Percentiles rank a stretch among this genome's conserved stretches.
phyloP scores from a whole-genome alignment of 352 stramenopile species.

The Globisporangium acanthophoron region DNA sequence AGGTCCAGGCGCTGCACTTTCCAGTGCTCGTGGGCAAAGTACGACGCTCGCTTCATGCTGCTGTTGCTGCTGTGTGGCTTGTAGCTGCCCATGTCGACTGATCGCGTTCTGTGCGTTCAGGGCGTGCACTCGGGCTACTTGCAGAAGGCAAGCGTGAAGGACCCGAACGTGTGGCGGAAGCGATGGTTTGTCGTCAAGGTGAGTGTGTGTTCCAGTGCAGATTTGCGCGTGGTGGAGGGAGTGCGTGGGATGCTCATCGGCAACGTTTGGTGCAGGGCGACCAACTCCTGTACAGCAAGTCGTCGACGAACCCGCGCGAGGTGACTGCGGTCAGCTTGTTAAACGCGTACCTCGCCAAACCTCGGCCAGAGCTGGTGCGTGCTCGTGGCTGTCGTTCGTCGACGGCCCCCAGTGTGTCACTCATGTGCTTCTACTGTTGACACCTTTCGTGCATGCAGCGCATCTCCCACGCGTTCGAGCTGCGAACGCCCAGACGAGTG shows the following conservation, averaged over 20 bases:
- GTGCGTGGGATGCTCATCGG: background rate
- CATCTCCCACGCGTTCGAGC: slow-evolving; percentile 70
- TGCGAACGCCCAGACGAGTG: slow-evolving; percentile 62
- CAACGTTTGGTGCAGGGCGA: slow-evolving; percentile 31
- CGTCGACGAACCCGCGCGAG: slow-evolving; percentile 72
- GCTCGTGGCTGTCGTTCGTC: background rate
- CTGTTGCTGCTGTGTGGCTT: background rate
- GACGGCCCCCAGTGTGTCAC: background rate
- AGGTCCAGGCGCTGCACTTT: slow-evolving; percentile 49
- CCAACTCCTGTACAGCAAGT: slow-evolving; percentile 84
- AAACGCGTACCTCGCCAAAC: slow-evolving; percentile 67
- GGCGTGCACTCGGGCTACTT: slow-evolving; percentile 73
- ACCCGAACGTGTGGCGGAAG: slow-evolving; percentile 75
- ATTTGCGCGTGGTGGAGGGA: background rate
- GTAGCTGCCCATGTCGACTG: background rate
- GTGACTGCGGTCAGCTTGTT: slow-evolving; percentile 79
- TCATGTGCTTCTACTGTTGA: background rate
- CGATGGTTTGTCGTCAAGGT: slow-evolving; percentile 86
- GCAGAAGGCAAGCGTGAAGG: slow-evolving; percentile 77
- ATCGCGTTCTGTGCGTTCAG: slow-evolving; percentile 13
- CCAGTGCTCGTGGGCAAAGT: slow-evolving; percentile 72
- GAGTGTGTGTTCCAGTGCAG: background rate
- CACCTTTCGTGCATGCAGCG: slow-evolving; percentile 23
- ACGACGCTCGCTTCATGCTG: background rate
- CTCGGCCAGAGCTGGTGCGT: slow-evolving; percentile 66